Conservation (phyloP, 768 basidiomycete genomes). For the Leccinum rimulosum region DNA sequence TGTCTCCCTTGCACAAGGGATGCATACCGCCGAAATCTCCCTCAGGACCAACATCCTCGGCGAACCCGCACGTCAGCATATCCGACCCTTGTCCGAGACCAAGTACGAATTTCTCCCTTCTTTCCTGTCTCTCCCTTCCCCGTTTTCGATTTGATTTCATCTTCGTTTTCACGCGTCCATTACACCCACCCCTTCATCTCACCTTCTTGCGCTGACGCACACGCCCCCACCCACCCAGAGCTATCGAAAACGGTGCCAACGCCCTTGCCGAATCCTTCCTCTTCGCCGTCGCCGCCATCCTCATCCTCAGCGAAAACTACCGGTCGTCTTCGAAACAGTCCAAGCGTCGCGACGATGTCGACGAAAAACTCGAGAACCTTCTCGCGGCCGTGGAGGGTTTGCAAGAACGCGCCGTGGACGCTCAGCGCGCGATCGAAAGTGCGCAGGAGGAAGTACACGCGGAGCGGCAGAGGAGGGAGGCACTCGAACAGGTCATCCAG, state of each 20-base stretch:
- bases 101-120: constrained; percentile 42
- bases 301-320: constrained; percentile 78
- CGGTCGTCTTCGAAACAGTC: constrained; percentile 67
- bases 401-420: constrained; percentile 33
- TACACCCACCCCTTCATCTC: neutral
- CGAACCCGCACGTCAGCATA: constrained; percentile 60
- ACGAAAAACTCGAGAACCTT: constrained; percentile 67
- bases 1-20: constrained; percentile 68
- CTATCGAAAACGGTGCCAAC: constrained; percentile 85
- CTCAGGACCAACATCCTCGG: constrained; percentile 76
- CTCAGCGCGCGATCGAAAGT: constrained; percentile 41
- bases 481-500: constrained; percentile 62
- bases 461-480: constrained; percentile 48
- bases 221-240: constrained; percentile 40
- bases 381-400: constrained; percentile 46
- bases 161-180: neutral
- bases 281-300: constrained; percentile 67
- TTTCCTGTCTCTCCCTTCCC: neutral
- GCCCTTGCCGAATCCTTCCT: constrained; percentile 82
- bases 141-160: neutral
- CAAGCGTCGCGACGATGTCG: constrained; percentile 68
- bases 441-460: constrained; percentile 43
- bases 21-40: constrained; percentile 72
- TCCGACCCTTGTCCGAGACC: constrained; percentile 76
- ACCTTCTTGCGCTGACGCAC: neutral